Percentiles rank a stretch among this genome's conserved stretches.
These are phyloP conservation scores for Colletotrichum destructivum DNA, from an alignment of 2,329 filamentous ascomycete species.

Conservation along the genomic window DNA sequence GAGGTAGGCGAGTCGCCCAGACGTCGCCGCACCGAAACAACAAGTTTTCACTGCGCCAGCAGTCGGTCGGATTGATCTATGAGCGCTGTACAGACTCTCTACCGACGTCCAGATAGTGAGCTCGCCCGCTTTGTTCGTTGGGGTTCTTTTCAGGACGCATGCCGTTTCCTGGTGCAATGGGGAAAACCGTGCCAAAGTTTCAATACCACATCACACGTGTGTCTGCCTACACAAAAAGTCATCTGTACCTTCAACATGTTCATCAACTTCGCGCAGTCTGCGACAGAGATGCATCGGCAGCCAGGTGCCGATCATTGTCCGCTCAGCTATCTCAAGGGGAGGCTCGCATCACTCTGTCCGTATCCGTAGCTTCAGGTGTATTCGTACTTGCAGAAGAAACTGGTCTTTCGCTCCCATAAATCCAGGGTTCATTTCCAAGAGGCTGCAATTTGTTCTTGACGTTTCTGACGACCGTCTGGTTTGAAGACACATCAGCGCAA, in stretches of 20 bases:
- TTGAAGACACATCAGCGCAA: slow-evolving; percentile 41
- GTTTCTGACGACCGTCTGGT: slow-evolving; percentile 39
- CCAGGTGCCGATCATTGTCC: slow-evolving; percentile 35
- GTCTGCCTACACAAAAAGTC: not conserved
- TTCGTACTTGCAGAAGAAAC: slow-evolving; percentile 17
- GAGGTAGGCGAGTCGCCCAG: not conserved
- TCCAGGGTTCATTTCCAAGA: slow-evolving; percentile 17
- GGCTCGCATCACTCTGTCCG: slow-evolving; percentile 15
- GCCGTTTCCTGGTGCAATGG: not conserved
- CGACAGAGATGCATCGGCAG: slow-evolving; percentile 1
- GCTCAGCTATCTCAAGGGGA: slow-evolving; percentile 31
- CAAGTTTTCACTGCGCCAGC: slow-evolving; percentile 4
- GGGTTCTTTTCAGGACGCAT: not conserved
- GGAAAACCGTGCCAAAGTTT: not conserved
- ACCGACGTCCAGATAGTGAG: slow-evolving; percentile 1
- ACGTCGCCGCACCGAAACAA: not conserved
- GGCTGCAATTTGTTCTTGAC: slow-evolving; percentile 30
- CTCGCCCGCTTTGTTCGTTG: not conserved
- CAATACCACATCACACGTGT: not conserved
- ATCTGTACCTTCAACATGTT: not conserved
- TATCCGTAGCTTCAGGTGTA: slow-evolving; percentile 3
- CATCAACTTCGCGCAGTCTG: not conserved
- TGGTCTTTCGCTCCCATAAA: slow-evolving; percentile 26
- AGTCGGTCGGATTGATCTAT: slow-evolving; percentile 7
- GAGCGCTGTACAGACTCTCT: slow-evolving; percentile 3